Percentiles rank a stretch among this genome's conserved stretches.
Evolutionary conservation across 2,329 filamentous ascomycete genomes (phyloP).

Genomic region (Hypoxylon sp.): DNA sequence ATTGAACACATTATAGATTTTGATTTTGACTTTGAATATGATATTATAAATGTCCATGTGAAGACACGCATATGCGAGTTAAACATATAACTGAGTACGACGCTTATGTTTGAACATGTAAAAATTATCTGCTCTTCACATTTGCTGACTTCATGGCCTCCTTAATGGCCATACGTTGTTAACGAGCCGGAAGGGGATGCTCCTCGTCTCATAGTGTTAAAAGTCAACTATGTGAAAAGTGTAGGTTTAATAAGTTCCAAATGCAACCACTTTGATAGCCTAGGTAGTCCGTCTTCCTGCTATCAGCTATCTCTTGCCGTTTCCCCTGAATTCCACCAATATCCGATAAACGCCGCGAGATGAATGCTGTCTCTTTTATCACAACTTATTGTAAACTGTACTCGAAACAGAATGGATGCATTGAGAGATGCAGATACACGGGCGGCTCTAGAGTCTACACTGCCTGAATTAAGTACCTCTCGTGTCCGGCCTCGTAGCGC

Average conservation of each 20-base stretch:
- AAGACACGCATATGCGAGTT: neutral
- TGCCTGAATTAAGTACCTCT: conserved; percentile 34
- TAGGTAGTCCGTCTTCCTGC: conserved; percentile 25
- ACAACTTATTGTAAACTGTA: conserved; percentile 23
- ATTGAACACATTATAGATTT: conserved; percentile 1
- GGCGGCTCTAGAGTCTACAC: conserved; percentile 24
- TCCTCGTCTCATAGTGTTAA: neutral
- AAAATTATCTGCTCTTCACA: neutral
- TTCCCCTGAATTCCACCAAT: conserved; percentile 19
- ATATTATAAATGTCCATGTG: neutral
- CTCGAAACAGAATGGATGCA: conserved; percentile 25
- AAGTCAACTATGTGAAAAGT: conserved; percentile 27
- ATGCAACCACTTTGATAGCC: conserved; percentile 25
- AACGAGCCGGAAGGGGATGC: neutral
- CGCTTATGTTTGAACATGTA: neutral
- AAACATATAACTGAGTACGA: neutral
- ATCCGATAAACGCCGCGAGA: conserved; percentile 42
- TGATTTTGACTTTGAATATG: neutral
- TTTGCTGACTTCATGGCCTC: neutral
- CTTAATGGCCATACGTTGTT: neutral
- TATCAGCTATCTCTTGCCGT: conserved; percentile 32
- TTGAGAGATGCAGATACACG: conserved; percentile 28
- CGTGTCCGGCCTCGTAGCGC: conserved; percentile 60
- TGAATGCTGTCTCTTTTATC: conserved; percentile 35
- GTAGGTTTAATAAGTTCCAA: conserved; percentile 22